phyloP scores from a whole-genome alignment of 176 grass and related monocot species.

The Areca catechu region DNA sequence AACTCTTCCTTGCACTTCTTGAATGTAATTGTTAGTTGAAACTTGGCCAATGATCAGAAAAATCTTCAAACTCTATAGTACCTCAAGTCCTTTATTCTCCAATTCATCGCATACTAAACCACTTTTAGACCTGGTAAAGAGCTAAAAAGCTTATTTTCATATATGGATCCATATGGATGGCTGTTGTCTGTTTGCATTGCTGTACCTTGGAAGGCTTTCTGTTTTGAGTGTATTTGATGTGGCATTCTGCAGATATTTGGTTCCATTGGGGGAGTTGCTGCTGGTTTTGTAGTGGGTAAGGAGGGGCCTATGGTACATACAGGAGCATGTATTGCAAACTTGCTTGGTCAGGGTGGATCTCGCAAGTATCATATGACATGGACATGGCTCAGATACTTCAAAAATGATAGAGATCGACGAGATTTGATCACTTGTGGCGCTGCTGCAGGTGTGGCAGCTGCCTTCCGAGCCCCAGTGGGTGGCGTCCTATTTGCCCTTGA shows the following conservation, averaged over 20 bases:
- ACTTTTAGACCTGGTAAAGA: too few species aligned
- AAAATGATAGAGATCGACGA: slow-evolving; percentile 58
- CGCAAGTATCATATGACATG: slow-evolving; percentile 51
- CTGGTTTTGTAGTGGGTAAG: slow-evolving; percentile 63
- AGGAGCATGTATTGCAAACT: slow-evolving; percentile 48
- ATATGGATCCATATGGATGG: too few species aligned
- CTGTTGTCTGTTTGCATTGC: too few species aligned
- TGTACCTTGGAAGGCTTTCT: background rate
- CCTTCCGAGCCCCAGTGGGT: slow-evolving; percentile 53
- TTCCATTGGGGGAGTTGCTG: slow-evolving; percentile 52
- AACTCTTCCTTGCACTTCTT: too few species aligned
- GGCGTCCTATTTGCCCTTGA: slow-evolving; percentile 69
- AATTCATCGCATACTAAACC: too few species aligned
- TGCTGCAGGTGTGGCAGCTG: slow-evolving; percentile 58
- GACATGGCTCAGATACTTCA: slow-evolving; percentile 64
- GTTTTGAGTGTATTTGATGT: background rate
- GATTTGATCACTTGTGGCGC: slow-evolving; percentile 67
- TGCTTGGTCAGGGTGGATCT: slow-evolving; percentile 53
- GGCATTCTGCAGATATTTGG: slow-evolving; percentile 47
- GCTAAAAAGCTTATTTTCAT: too few species aligned
- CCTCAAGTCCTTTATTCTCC: too few species aligned
- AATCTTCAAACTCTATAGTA: too few species aligned
- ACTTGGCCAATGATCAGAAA: too few species aligned
- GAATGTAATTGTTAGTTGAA: too few species aligned
- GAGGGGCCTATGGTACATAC: slow-evolving; percentile 79